Conservation (phyloP, 1,284 basidiomycete species). For the Leccinum pallidistipes region DNA sequence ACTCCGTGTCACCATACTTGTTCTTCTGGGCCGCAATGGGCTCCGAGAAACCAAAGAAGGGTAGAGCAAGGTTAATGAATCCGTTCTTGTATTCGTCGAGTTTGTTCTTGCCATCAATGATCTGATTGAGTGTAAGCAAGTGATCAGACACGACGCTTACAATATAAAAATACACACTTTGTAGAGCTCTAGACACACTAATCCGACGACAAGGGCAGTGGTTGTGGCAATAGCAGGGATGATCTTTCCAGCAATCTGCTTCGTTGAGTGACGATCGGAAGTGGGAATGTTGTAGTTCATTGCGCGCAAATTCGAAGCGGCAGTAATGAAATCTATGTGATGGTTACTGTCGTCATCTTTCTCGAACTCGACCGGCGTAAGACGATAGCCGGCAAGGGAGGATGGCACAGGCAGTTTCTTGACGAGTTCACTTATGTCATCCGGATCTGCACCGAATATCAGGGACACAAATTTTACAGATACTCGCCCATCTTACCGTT, state of each 20-base stretch:
- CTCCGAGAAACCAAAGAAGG: slow-evolving; percentile 99
- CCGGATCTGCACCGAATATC: slow-evolving; percentile 40
- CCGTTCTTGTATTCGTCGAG: slow-evolving; percentile 98
- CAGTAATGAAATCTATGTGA: slow-evolving; percentile 99
- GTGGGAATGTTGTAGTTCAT: slow-evolving; percentile 91
- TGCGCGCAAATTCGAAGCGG: slow-evolving; percentile 96
- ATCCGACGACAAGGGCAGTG: slow-evolving; percentile 91
- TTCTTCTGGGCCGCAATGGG: slow-evolving; percentile 92
- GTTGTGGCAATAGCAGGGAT: slow-evolving; percentile 99
- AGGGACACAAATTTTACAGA: slow-evolving; percentile 1
- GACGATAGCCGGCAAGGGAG: slow-evolving; percentile 91
- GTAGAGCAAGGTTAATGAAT: slow-evolving; percentile 96
- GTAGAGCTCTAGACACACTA: slow-evolving; percentile 97
- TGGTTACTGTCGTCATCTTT: slow-evolving; percentile 99
- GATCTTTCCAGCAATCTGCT: slow-evolving; percentile 99
- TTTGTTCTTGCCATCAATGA: slow-evolving; percentile 93
- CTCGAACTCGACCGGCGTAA: slow-evolving; percentile 96
- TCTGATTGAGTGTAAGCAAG: slow-evolving; percentile 43
- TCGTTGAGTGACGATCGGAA: slow-evolving; percentile 93
- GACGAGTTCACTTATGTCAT: slow-evolving; percentile 58
- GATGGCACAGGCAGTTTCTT: slow-evolving; percentile 83
- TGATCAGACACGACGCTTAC: background rate
- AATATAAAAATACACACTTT: slow-evolving; percentile 56
- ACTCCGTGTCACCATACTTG: slow-evolving; percentile 86
- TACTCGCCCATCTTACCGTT: slow-evolving; percentile 36